Evolutionary conservation across 805 yeast genomes (phyloP), one percentile per base, ranked within the genome.

Genomic region (Sugiyamaella smithiae): DNA sequence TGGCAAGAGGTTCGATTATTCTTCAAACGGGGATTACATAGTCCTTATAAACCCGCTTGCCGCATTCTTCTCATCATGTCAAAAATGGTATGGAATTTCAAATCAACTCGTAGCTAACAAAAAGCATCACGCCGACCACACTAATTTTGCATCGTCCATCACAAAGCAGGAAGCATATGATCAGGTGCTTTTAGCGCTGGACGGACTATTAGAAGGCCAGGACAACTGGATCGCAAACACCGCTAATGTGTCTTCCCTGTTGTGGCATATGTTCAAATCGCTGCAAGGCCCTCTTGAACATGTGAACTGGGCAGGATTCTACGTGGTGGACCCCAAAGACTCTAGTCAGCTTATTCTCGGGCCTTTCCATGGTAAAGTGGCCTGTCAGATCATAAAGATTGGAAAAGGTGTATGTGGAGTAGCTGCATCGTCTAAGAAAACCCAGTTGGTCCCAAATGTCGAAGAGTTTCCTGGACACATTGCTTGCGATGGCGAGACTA

Each of bases 331-430:
- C 46, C 65, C 70, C 2, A 59, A 63, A 9, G 64, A 60, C 22
- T 42, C 57, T 0, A 41, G 63, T 1, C 80, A 76, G 59, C 70
- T 93, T 45, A 74, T 87, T 19, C 70, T 91, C 32, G 99, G 95
- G 0, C 99, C 99, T 11, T 91, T 91, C 66, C 95, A 88, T 66
- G 99, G 99, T 3, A 88, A 88, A 65, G 97, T 91, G 2, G 98
- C 98, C 0, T 91, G 99, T 60, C 98, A 93, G 66, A 69, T 70
- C 23, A 93, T 91, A 50, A 61, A 70, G 48, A 70, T 84, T 45
- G 97, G 96, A 3, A 74, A 69, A 50, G 99, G 99, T 11, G 98
- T 91, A 0, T 93, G 98, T 69, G 98, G 99, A 4, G 70, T 78
- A 1, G 95, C 96, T 1, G 96, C 95, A 0, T 52, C 61, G 0